These are phyloP conservation scores for Pilasporangium apinafurcum DNA, from an alignment of 352 stramenopile species.

Conservation along the genomic window DNA sequence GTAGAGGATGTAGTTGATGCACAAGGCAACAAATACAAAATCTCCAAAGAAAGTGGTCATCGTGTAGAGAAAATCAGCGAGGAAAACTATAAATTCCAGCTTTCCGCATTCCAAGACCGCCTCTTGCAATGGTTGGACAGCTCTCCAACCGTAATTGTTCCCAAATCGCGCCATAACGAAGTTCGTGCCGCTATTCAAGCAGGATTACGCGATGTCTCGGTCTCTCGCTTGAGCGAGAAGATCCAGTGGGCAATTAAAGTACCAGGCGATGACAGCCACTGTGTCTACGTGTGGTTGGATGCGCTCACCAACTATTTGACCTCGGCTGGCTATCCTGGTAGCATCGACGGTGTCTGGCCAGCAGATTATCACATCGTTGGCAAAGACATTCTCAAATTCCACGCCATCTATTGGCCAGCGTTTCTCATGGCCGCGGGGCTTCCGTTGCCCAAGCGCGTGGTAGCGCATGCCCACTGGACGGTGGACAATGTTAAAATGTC, in stretches of 20 bases:
- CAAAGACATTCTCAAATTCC: conserved; percentile 99
- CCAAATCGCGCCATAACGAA: conserved; percentile 90
- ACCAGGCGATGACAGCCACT: conserved; percentile 86
- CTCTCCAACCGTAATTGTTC: conserved; percentile 89
- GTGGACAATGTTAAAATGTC: conserved; percentile 98
- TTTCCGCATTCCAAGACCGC: conserved; percentile 91
- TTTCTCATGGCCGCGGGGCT: conserved; percentile 93
- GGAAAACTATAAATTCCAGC: conserved; percentile 98
- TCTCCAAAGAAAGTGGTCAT: conserved; percentile 89
- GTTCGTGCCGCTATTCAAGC: conserved; percentile 79
- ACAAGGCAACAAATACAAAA: conserved; percentile 33
- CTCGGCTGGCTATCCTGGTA: conserved; percentile 87
- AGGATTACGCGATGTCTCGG: conserved; percentile 94
- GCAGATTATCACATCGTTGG: conserved; percentile 92
- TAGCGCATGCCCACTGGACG: conserved; percentile 98
- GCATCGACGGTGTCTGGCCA: conserved; percentile 43
- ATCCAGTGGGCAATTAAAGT: conserved; percentile 97
- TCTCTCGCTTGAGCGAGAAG: conserved; percentile 93
- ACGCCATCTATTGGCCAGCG: conserved; percentile 98
- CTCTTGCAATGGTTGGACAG: conserved; percentile 89
- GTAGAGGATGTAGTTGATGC: conserved; percentile 79
- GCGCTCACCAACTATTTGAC: conserved; percentile 99
- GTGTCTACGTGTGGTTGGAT: conserved; percentile 99
- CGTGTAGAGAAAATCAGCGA: conserved; percentile 94
- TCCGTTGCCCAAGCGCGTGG: conserved; percentile 90